Evolutionary conservation across 2,329 filamentous ascomycete genomes (phyloP).

Genomic region (Chrysoporthe puriensis): DNA sequence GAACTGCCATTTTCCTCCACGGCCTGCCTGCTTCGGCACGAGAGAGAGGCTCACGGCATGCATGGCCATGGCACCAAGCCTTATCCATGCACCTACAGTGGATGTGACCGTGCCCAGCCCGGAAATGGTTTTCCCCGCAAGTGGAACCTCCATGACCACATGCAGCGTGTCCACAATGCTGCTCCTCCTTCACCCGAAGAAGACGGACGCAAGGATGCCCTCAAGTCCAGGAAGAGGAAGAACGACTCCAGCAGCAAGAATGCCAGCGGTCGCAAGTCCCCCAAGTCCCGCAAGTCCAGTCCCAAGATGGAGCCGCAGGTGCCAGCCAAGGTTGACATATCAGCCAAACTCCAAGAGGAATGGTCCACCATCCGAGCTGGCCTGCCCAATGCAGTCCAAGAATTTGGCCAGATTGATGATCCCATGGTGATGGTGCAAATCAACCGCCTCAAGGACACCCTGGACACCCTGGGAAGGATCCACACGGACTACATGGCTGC

Average conservation of each 20-base stretch:
- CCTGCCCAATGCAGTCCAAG: conserved; percentile 62
- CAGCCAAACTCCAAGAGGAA: conserved; percentile 52
- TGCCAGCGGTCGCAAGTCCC: conserved; percentile 53
- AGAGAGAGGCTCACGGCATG: conserved; percentile 93
- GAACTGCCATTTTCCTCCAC: conserved; percentile 92
- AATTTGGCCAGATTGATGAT: conserved; percentile 54
- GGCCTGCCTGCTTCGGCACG: conserved; percentile 90
- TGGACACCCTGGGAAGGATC: conserved; percentile 58
- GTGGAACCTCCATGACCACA: conserved; percentile 96
- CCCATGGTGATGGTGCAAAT: conserved; percentile 58
- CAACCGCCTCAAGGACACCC: conserved; percentile 52
- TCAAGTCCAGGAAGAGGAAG: conserved; percentile 63
- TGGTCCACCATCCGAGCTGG: conserved; percentile 67
- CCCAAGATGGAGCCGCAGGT: conserved; percentile 37
- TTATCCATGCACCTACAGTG: conserved; percentile 83
- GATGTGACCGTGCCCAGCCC: conserved; percentile 79
- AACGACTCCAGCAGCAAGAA: conserved; percentile 50
- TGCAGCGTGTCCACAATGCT: conserved; percentile 86
- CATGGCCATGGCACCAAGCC: conserved; percentile 94
- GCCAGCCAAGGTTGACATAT: conserved; percentile 40
- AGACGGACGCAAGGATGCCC: conserved; percentile 38
- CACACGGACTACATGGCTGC: conserved; percentile 42
- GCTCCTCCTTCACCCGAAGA: conserved; percentile 31
- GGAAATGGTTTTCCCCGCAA: conserved; percentile 92
- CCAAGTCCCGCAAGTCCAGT: conserved; percentile 36